Evolutionary conservation across 169 alveolate species (phyloP), one percentile per base, ranked within the genome.

Genomic region (Eimeria zaria): DNA sequence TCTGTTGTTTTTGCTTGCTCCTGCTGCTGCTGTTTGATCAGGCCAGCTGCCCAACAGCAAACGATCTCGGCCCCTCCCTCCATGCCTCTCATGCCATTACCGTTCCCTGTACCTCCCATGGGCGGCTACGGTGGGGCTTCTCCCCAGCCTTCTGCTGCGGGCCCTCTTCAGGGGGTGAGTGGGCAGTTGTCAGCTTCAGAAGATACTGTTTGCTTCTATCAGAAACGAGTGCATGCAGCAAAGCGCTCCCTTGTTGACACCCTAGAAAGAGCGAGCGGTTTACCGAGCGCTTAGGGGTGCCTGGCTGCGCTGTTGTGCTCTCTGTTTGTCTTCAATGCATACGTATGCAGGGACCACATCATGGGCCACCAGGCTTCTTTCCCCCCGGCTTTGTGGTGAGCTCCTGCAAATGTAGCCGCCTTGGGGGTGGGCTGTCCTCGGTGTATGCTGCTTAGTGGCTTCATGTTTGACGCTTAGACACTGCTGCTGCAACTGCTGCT

Each of bases 351-450:
- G 89, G 71, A 48, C 62, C 89, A 4, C 41, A 44, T n/a, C 89
- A 80, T 24, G 69, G 89, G 30, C 69, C 89, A 2, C 89, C 89
- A 30, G 89, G 53, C 30, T 80, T 51, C 71, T 80, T 80, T 36
- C 67, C 89, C 5, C 89, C 71, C 41, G 89, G 89, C 30, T 80
- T 80, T 53, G 48, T 53, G 64, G 89, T 80, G 69, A 80, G 89
- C 73, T 55, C 46, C 30, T 8, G 55, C 46, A 74, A 36, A 18
- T 24, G 84, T 33, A n/a, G 84, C 55, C 78, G 78, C 7, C 60
- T 51, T 51, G 60, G 69, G 69, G 69, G 69, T 12, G 20, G 74
- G 74, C 27, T 9, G 51, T 39, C 55, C 8, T 51, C 83, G 55
- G 83, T 55, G 24, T 24, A 5, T 73, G 83, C 53, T 39, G 83